These are phyloP conservation scores for Coemansia sp. DNA, from an alignment of 192 early-diverging fungal genomes.

Conservation along the genomic window DNA sequence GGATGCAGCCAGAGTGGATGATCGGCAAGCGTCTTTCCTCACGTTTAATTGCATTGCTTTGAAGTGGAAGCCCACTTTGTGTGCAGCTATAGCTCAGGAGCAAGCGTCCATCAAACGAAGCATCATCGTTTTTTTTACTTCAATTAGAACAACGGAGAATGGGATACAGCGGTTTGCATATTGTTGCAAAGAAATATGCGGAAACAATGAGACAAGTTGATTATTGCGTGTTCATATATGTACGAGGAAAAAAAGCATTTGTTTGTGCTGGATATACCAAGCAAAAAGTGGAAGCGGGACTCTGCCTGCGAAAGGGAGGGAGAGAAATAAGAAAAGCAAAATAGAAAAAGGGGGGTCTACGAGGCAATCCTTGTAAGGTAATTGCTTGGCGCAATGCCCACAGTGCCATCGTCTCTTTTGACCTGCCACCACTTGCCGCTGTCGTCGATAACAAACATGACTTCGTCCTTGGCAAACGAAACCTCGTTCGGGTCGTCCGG, in stretches of 20 bases:
- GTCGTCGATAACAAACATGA: constrained; percentile 82
- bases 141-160: too few species aligned
- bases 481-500: constrained; percentile 90
- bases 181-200: too few species aligned
- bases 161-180: too few species aligned
- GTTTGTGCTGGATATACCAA: too few species aligned
- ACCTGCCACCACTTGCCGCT: constrained; percentile 99
- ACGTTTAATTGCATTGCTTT: too few species aligned
- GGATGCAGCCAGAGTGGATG: background rate
- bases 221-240: background rate
- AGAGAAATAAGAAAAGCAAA: background rate
- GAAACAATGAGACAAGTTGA: too few species aligned
- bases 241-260: too few species aligned
- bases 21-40: background rate
- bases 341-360: constrained; percentile 4
- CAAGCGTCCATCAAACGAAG: too few species aligned
- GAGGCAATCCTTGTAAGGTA: constrained; percentile 60
- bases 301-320: too few species aligned
- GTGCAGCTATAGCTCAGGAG: too few species aligned
- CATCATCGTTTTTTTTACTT: too few species aligned
- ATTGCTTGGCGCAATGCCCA: constrained; percentile 90
- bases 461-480: constrained; percentile 83
- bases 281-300: background rate
- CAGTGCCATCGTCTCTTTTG: constrained; percentile 70
- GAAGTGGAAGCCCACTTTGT: too few species aligned